These are phyloP conservation scores for Phylloporus sp. DNA, from an alignment of 768 basidiomycete species.

Conservation along the genomic window DNA sequence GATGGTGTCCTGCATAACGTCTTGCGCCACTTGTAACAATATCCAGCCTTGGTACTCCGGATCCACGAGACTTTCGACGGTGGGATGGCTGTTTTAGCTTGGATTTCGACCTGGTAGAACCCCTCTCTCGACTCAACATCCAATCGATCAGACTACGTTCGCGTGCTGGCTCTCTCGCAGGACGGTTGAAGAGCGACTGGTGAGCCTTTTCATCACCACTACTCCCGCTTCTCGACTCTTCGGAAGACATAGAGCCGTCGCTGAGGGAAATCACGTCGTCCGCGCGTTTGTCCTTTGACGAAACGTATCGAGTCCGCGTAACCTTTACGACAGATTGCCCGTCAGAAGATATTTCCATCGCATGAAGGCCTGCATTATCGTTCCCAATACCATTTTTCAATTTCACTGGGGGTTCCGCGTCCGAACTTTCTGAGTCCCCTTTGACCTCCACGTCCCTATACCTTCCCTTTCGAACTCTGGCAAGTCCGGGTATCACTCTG, in stretches of 20 bases:
- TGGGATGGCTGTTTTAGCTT: slow-evolving; percentile 11
- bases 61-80: slow-evolving; percentile 11
- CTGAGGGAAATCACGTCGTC: slow-evolving; percentile 24
- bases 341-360: slow-evolving; percentile 10
- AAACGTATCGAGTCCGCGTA: slow-evolving; percentile 19
- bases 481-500: slow-evolving; percentile 49
- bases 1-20: slow-evolving; percentile 31
- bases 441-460: slow-evolving; percentile 40
- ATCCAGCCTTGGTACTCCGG: slow-evolving; percentile 25
- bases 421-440: slow-evolving; percentile 63
- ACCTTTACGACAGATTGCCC: slow-evolving; percentile 15
- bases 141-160: slow-evolving; percentile 58
- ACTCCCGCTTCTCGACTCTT: slow-evolving; percentile 10
- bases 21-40: slow-evolving; percentile 37
- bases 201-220: slow-evolving; percentile 33
- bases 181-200: slow-evolving; percentile 29
- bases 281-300: neutral
- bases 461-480: slow-evolving; percentile 37
- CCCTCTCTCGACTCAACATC: slow-evolving; percentile 51
- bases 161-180: slow-evolving; percentile 21
- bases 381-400: neutral
- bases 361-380: neutral
- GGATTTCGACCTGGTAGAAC: slow-evolving; percentile 11
- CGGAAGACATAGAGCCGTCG: slow-evolving; percentile 13
- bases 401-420: slow-evolving; percentile 23